These are phyloP conservation scores for Phaeolepiota aurea DNA, from an alignment of 768 basidiomycete genomes.

Conservation along the genomic window DNA sequence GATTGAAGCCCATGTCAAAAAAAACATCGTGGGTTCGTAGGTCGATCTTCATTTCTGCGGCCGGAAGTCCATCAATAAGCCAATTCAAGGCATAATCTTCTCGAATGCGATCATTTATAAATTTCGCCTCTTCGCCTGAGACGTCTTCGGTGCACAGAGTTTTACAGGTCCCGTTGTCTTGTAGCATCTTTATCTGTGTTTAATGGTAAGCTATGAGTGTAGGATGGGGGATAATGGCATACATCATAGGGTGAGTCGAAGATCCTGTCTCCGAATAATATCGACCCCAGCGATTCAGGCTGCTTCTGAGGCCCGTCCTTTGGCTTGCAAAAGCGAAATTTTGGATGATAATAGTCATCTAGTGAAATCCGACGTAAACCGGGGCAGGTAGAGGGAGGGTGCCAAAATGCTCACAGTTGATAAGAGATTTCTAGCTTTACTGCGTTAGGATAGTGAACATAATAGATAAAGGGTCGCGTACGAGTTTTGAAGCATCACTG, in stretches of 20 bases:
- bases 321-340: slow-evolving; percentile 83
- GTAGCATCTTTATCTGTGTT: slow-evolving; percentile 78
- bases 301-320: slow-evolving; percentile 61
- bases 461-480: slow-evolving; percentile 24
- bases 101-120: slow-evolving; percentile 85
- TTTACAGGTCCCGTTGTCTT: slow-evolving; percentile 68
- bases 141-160: slow-evolving; percentile 61
- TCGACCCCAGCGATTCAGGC: slow-evolving; percentile 85
- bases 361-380: no score
- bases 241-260: slow-evolving; percentile 87
- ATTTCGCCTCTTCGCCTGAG: slow-evolving; percentile 66
- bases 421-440: slow-evolving; percentile 74
- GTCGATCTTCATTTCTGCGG: slow-evolving; percentile 88
- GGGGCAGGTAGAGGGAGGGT: slow-evolving; percentile 9
- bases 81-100: slow-evolving; percentile 94
- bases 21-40: slow-evolving; percentile 73
- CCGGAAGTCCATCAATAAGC: slow-evolving; percentile 91
- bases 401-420: slow-evolving; percentile 56
- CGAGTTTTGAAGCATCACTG: slow-evolving; percentile 61
- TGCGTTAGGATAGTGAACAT: no score
- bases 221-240: slow-evolving; percentile 16
- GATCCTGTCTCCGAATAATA: slow-evolving; percentile 95
- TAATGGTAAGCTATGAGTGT: no score
- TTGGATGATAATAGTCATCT: slow-evolving; percentile 92
- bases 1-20: slow-evolving; percentile 90